Evolutionary conservation across 768 basidiomycete genomes (phyloP), one percentile per base, ranked within the genome.

Genomic region (Chiua virens): DNA sequence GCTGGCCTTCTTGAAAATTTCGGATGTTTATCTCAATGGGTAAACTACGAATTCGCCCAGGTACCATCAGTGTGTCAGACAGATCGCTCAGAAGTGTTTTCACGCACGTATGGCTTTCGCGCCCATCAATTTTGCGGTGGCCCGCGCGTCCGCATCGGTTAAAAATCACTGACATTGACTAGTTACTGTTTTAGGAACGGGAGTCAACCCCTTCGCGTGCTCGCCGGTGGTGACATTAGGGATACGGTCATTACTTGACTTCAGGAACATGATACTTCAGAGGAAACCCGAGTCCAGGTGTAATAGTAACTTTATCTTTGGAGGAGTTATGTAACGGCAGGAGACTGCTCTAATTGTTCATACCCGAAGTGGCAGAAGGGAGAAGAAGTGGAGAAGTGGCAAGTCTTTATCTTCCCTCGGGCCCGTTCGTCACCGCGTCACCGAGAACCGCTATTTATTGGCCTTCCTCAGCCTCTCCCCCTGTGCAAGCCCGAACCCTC

Each of bases 301-400:
- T 64, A 66, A 51, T 56, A 55, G 56, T 52, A 53, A 62, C 63
- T 25, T 49, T 66, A 56, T 64, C 63, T 54, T 49, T 50, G 49
- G 30, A 14, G 13, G 49, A 23, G 50, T 58, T 56, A 64, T 61
- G 64, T 65, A 65, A 65, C 55, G 10, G 38, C 45, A 47, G 27
- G 49, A 18, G 40, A 49, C 44, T 45, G 52, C 44, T 23, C 53
- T 32, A 23, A 20, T 54, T 52, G 43, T 53, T 37, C 58, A 30
- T 49, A 21, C 45, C 43, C 62, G 50, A 58, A 54, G 54, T 56
- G 38, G 39, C 36, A 34, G 54, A 57, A 61, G 55, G 37, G 42
- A 37, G 46, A 14, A 55, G 64, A 65, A 61, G n/a, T n/a, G n/a
- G n/a, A n/a, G n/a, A n/a, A n/a, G 59, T 17, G 43, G 61, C 58